These are phyloP conservation scores for Fusarium bactridioides DNA, from an alignment of 2,329 filamentous ascomycete genomes.

Conservation along the genomic window DNA sequence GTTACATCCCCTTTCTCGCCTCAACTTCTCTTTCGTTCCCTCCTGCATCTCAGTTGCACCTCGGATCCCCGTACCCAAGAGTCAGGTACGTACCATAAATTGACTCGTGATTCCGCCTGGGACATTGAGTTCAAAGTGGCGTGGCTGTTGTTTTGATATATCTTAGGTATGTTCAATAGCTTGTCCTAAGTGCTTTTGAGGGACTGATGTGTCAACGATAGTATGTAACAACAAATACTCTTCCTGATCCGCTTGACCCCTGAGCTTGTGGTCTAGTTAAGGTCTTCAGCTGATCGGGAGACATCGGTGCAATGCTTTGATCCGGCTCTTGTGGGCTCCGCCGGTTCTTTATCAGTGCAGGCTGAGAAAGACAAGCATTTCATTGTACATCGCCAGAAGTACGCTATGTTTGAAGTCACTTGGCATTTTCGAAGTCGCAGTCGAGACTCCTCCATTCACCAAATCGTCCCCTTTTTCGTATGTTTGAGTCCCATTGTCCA, in stretches of 20 bases:
- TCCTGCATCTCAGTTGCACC: conserved; percentile 18
- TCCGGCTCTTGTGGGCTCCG: conserved; percentile 8
- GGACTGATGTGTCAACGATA: neutral
- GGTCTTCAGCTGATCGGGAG: conserved; percentile 17
- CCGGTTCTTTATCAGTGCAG: conserved; percentile 8
- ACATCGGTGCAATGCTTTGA: conserved; percentile 11
- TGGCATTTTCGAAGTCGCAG: conserved; percentile 1
- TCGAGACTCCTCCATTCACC: neutral
- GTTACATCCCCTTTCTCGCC: conserved; percentile 24
- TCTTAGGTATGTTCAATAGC: neutral
- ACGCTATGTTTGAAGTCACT: neutral
- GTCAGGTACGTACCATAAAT: neutral
- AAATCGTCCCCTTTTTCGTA: neutral
- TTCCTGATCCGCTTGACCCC: conserved; percentile 9
- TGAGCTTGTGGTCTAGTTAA: neutral
- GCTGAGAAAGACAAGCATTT: conserved; percentile 18
- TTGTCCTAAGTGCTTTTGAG: neutral
- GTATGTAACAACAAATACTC: neutral
- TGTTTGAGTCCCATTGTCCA: conserved; percentile 17
- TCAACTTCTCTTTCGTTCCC: conserved; percentile 3
- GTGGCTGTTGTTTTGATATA: neutral
- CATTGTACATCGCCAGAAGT: neutral
- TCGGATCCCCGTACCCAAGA: neutral
- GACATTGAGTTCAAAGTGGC: neutral
- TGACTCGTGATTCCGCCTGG: neutral